Percentiles rank a stretch among this genome's conserved stretches.
Evolutionary conservation across 495 filamentous ascomycete genomes (phyloP).

Genomic region (Penicillium atrosanguineum): DNA sequence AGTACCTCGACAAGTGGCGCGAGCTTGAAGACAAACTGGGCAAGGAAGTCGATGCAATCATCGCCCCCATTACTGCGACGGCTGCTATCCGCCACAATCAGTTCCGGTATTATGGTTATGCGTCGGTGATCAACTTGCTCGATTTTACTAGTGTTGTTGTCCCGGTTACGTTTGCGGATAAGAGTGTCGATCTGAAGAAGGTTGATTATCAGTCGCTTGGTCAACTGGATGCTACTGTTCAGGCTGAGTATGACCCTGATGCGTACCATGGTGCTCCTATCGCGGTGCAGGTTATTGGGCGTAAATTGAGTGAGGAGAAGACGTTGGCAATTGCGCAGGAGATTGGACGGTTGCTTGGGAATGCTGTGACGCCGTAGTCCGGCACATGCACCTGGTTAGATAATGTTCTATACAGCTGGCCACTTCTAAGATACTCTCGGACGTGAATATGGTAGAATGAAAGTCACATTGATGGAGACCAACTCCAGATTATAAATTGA

Average conservation of each 20-base stretch:
- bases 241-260: constrained; percentile 41
- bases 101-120: constrained; percentile 38
- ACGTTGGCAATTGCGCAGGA: constrained; percentile 36
- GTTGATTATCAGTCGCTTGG: constrained; percentile 28
- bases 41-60: constrained; percentile 41
- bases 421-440: not conserved
- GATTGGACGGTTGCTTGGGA: constrained; percentile 11
- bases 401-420: too few relatives aligned
- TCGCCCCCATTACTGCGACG: constrained; percentile 50
- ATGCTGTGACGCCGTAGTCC: constrained; percentile 1
- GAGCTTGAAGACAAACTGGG: constrained; percentile 25
- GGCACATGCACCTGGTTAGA: not conserved
- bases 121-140: constrained; percentile 39
- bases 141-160: constrained; percentile 45
- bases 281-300: constrained; percentile 46
- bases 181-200: constrained; percentile 27
- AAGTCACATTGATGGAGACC: not conserved
- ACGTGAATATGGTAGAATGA: not conserved
- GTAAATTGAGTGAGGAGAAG: constrained; percentile 50
- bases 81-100: constrained; percentile 34
- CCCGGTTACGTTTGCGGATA: constrained; percentile 46
- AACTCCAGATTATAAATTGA: constrained; percentile 8
- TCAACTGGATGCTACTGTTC: constrained; percentile 25
- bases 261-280: constrained; percentile 48
- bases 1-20: constrained; percentile 36